Evolutionary conservation across 1,284 basidiomycete genomes (phyloP), one percentile per base, ranked within the genome.

Genomic region (Cutaneotrichosporon sp.): DNA sequence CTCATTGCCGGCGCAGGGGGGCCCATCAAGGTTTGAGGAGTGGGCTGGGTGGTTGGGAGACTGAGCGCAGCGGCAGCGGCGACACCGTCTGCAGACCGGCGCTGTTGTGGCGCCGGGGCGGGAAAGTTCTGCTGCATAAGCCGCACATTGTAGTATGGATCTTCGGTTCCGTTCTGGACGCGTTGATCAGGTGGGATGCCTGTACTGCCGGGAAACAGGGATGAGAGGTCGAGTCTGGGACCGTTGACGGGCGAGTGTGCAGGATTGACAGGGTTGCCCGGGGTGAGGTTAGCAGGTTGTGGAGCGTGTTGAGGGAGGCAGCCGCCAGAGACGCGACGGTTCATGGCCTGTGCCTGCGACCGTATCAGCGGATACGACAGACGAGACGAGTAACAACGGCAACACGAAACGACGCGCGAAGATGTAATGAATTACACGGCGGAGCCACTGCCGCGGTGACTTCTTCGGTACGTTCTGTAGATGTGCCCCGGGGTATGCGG

Each of bases 91-190:
- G 6, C 38, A 29, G 11, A 54, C 56, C 4, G 47, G 52, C 2
- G 55, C 43, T 9, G 59, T 24, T 16, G 24, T 16, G 4, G 11
- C 14, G 22, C 12, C 3, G 24, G 11, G 24, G 16, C 38, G 12
- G 22, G 37, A 12, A 22, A 57, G 29, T 60, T 62, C 4, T 35
- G 26, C 25, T 50, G 51, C 24, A 55, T 5, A 25, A 45, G 41
- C n/a, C 43, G 39, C 20, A 39, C 32, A 45, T 54, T 33, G 42
- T 43, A 49, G 37, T 50, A 60, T 4, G 48, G 44, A 31, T 59
- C 60, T 14, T 55, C 52, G n/a, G n/a, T n/a, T n/a, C n/a, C n/a
- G n/a, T n/a, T n/a, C n/a, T n/a, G n/a, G n/a, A n/a, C n/a, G n/a
- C n/a, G n/a, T n/a, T n/a, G n/a, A n/a, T n/a, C n/a, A n/a, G n/a